These are phyloP conservation scores for Diplogelasinospora grovesii DNA, from an alignment of 495 filamentous ascomycete genomes.

Conservation along the genomic window DNA sequence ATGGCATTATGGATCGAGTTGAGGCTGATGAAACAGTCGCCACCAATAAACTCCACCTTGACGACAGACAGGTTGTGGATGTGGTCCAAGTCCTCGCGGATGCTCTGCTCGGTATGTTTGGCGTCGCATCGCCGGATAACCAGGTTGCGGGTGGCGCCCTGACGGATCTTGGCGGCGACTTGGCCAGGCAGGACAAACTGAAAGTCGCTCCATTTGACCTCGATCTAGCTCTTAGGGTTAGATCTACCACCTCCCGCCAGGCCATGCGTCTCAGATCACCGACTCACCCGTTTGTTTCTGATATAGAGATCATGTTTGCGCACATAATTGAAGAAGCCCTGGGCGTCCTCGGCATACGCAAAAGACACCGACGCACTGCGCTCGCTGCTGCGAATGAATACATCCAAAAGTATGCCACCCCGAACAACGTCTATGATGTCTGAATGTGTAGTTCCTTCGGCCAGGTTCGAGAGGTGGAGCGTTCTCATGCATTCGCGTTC, in stretches of 20 bases:
- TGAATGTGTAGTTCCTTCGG: conserved; percentile 55
- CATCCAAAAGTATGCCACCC: conserved; percentile 64
- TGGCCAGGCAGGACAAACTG: conserved; percentile 65
- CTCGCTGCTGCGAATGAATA: conserved; percentile 58
- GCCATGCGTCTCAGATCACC: too few species aligned
- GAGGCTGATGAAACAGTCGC: conserved; percentile 58
- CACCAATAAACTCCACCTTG: conserved; percentile 51
- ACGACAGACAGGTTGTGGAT: conserved; percentile 74
- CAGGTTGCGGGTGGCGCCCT: conserved; percentile 74
- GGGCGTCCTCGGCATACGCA: conserved; percentile 54
- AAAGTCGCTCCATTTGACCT: conserved; percentile 64
- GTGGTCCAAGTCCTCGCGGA: conserved; percentile 73
- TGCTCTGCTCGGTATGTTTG: conserved; percentile 54
- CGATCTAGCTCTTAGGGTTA: conserved; percentile 42
- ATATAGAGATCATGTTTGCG: conserved; percentile 65
- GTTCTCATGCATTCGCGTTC: conserved; percentile 52
- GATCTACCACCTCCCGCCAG: not conserved
- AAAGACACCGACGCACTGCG: conserved; percentile 64
- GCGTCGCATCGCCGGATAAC: conserved; percentile 52
- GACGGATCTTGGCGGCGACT: conserved; percentile 57
- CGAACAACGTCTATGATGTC: conserved; percentile 61
- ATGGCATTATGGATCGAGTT: conserved; percentile 75
- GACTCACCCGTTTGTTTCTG: conserved; percentile 58
- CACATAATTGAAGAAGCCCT: conserved; percentile 56
- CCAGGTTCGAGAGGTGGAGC: conserved; percentile 54